These are phyloP conservation scores for Phytopythium boreale DNA, from an alignment of 352 stramenopile species.

Conservation along the genomic window DNA sequence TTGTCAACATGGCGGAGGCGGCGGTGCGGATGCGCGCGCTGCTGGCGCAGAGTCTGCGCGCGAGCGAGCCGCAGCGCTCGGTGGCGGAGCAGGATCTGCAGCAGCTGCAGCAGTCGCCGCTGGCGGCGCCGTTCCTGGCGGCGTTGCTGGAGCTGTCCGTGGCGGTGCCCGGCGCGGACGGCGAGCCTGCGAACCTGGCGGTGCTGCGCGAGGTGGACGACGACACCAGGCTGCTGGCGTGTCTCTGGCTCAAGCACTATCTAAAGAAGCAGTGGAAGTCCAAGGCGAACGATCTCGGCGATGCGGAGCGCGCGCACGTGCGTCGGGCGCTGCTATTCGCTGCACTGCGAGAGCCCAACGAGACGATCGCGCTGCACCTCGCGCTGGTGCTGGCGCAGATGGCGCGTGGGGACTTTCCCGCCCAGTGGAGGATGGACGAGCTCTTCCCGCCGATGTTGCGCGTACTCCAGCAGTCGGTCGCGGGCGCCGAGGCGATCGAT, in stretches of 20 bases:
- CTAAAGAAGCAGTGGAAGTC: conserved; percentile 51
- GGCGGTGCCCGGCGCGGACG: conserved; percentile 26
- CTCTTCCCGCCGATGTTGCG: conserved; percentile 68
- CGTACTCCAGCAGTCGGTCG: conserved; percentile 27
- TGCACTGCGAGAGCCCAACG: conserved; percentile 59
- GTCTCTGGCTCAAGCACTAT: conserved; percentile 80
- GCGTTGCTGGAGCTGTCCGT: conserved; percentile 47
- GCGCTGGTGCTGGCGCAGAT: conserved; percentile 63
- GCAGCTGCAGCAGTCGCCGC: conserved; percentile 32
- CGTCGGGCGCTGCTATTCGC: conserved; percentile 56
- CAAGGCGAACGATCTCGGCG: conserved; percentile 21
- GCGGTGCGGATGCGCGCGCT: conserved; percentile 41
- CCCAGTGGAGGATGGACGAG: conserved; percentile 55
- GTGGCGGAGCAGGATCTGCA: conserved; percentile 57
- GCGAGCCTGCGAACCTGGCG: conserved; percentile 20
- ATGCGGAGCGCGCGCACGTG: conserved; percentile 43
- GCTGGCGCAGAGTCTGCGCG: conserved; percentile 41
- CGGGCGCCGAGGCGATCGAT: conserved; percentile 2
- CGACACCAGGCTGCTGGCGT: conserved; percentile 57
- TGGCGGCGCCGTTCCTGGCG: conserved; percentile 35
- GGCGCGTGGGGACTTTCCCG: conserved; percentile 71
- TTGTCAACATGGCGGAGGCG: conserved; percentile 14
- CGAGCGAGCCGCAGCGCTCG: conserved; percentile 32
- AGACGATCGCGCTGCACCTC: conserved; percentile 57
- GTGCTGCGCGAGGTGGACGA: conserved; percentile 28